Base-by-base conservation (phyloP, 805 yeast genomes). In the Candida arabinofermentans region DNA sequence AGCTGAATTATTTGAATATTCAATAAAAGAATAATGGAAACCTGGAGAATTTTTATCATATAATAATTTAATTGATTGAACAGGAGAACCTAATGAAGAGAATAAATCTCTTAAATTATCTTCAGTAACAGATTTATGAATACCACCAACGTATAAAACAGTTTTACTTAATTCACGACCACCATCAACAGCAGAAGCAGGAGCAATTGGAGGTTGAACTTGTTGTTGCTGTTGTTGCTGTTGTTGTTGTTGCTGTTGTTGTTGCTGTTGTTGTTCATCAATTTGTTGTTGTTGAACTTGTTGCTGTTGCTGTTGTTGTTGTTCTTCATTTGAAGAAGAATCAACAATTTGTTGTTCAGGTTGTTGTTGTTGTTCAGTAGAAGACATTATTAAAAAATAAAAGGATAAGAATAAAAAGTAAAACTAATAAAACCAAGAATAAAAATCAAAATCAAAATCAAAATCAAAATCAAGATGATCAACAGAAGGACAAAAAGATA, bases 21-120 rank as follows among this genome's bases (percentile, higher is more conserved):
- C 95, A 40, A 89, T 77, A 61, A 89, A 88, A 2, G 95, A 95
- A 62, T 87, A 89, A 58, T 84, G 84, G 59, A 76, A 80, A 12
- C 86, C 86, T 8, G 75, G 76, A 48, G 72, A 71, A 61, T 85
- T 86, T 62, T 85, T 86, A 56, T 88, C 96, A 46, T 78, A 74
- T 46, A 88, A 67, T 33, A 89, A 69, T 63, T 86, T 88, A 44
- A 86, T 77, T 18, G 79, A 70, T 48, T 75, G 72, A 34, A 85
- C 76, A 21, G 75, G 67, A 23, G 87, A 86, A 23, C 79, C 76
- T 12, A 46, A 24, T 32, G 78, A 71, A 8, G 59, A 49, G 57
- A 88, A 83, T 38, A 83, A 65, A 24, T 79, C 86, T 48, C 69
- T 71, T 41, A 87, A 60, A 43, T 70, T 58, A 14, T 77, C 83